phyloP scores from a whole-genome alignment of 169 alveolate genomes.

The Plasmodium malariae region DNA sequence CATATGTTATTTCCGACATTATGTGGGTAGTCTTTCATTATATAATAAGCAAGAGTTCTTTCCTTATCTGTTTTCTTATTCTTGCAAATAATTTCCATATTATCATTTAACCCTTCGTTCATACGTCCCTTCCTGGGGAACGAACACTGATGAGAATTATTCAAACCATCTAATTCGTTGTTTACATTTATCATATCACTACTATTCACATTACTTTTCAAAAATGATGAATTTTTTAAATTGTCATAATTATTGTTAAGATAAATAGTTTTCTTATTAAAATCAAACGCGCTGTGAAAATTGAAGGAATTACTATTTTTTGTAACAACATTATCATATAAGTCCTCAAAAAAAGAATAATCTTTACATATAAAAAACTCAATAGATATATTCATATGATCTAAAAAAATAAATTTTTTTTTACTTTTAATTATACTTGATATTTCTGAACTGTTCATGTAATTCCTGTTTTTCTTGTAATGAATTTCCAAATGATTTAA shows the following conservation, averaged over 20 bases:
- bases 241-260: conserved; percentile 3
- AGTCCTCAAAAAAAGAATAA: conserved; percentile 48
- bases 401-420: conserved; percentile 33
- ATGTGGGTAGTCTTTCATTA: neutral
- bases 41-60: neutral
- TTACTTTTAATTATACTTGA: conserved; percentile 9
- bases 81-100: neutral
- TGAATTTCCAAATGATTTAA: conserved; percentile 74
- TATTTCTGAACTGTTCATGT: conserved; percentile 21
- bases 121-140: neutral
- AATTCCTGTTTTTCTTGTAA: conserved; percentile 26
- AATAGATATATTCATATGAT: conserved; percentile 59
- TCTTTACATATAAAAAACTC: conserved; percentile 66
- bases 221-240: neutral
- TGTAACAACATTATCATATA: conserved; percentile 64
- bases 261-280: neutral
- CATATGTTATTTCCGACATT: neutral
- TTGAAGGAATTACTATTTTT: conserved; percentile 48
- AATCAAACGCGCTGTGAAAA: conserved; percentile 16
- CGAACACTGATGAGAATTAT: neutral
- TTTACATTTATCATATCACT: neutral
- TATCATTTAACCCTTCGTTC: neutral
- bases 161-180: neutral
- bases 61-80: neutral
- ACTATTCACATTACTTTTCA: neutral